Evolutionary conservation across 2,329 filamentous ascomycete genomes (phyloP), one percentile per base, ranked within the genome.

Genomic region (Paracamarosporium sp.): DNA sequence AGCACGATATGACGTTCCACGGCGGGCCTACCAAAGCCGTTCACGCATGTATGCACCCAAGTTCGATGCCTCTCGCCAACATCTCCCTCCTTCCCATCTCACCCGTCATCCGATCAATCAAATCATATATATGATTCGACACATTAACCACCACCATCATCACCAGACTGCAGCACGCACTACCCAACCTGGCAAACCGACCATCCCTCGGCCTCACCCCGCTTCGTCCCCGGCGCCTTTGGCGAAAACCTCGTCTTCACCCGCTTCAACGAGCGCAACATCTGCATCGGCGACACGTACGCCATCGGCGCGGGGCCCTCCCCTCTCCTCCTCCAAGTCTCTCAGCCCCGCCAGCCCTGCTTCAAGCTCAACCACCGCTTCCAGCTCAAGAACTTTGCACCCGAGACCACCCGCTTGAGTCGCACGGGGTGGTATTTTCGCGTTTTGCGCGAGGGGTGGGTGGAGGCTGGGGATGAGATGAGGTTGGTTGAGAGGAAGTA

Each of bases 331-430:
- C 77, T 87, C 0, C 83, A 88, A 63, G 82, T 88, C 41, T 83
- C 81, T 60, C 72, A 87, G 12, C 86, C 86, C 1, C 80, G 86
- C 12, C 84, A 86, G 67, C 86, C 86, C 4, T 88, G 86, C 76
- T 88, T 85, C 77, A 89, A 89, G 69, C 80, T 89, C 17, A 89
- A 88, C 69, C 86, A 88, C 64, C 84, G 86, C 2, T 89, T 89
- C 70, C 79, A 81, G 28, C 72, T 88, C 5, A 85, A 84, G 66
- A 83, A 86, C 59, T 87, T 88, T 65, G 83, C 86, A 5, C 81
- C 82, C 0, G 76, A 78, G 27, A 85, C 85, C 0, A 86, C 82
- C 72, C 76, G 80, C 63, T 76, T 74, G 5, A 84, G 81, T 61
- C 81, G 86, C 3, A 88, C 86, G 0, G 87, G 86, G 0, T 89